phyloP scores from a whole-genome alignment of 306 rosid species.

The Delonix regia region DNA sequence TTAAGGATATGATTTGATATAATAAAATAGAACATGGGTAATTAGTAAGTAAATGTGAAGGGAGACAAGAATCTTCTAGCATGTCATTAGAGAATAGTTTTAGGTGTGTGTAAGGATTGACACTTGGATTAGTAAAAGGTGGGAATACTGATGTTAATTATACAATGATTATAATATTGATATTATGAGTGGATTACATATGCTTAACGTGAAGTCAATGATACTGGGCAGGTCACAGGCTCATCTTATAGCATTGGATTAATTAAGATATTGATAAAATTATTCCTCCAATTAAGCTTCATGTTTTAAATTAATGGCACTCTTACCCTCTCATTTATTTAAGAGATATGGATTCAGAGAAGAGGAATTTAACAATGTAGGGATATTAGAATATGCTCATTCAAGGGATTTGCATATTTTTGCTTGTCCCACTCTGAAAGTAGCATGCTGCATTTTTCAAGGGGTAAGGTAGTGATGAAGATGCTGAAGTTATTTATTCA shows the following conservation, averaged over 20 bases:
- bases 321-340: not conserved
- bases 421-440: not conserved
- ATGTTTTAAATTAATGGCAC: conserved; percentile 14
- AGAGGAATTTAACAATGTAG: not conserved
- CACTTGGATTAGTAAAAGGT: conserved; percentile 40
- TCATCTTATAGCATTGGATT: conserved; percentile 18
- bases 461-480: not conserved
- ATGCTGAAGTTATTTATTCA: not conserved
- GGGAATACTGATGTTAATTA: conserved; percentile 35
- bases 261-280: not conserved
- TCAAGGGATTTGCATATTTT: not conserved
- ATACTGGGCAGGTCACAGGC: conserved; percentile 43
- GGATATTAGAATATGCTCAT: not conserved
- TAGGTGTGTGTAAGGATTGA: conserved; percentile 48
- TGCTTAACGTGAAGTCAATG: conserved; percentile 65
- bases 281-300: not conserved
- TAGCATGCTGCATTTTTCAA: not conserved
- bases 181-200: conserved; percentile 59
- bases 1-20: conserved; percentile 7
- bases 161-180: conserved; percentile 57
- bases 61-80: conserved; percentile 51
- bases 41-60: conserved; percentile 23
- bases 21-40: conserved; percentile 1
- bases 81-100: conserved; percentile 43
- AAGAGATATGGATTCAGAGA: not conserved